phyloP scores from a whole-genome alignment of 1,284 basidiomycete genomes.

The Tylopilus orsonianus region DNA sequence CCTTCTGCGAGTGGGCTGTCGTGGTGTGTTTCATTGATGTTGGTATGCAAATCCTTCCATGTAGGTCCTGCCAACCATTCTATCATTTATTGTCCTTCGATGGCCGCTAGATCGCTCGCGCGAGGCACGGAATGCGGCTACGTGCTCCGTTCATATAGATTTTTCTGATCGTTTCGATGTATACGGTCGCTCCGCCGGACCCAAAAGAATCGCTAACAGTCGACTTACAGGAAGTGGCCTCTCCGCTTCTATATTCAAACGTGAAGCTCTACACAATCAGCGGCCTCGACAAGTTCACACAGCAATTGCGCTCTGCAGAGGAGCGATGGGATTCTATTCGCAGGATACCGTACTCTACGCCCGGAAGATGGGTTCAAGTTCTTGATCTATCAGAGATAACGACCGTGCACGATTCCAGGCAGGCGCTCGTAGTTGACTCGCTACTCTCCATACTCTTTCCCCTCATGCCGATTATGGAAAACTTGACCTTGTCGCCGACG shows the following conservation, averaged over 20 bases:
- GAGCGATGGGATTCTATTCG: constrained; percentile 83
- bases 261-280: constrained; percentile 48
- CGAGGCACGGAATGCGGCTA: constrained; percentile 1
- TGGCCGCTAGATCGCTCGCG: constrained; percentile 1
- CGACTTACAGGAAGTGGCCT: constrained; percentile 56
- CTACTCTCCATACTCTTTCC: constrained; percentile 65
- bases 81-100: constrained; percentile 5
- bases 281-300: constrained; percentile 57
- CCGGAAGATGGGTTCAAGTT: constrained; percentile 78
- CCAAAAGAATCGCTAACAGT: constrained; percentile 18
- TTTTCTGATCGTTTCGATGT: constrained; percentile 2
- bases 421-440: constrained; percentile 55
- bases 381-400: constrained; percentile 66
- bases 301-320: constrained; percentile 60
- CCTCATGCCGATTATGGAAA: constrained; percentile 65
- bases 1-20: constrained; percentile 19
- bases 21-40: constrained; percentile 44
- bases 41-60: constrained; percentile 71
- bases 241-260: constrained; percentile 66
- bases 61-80: constrained; percentile 44
- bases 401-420: constrained; percentile 41
- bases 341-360: constrained; percentile 78
- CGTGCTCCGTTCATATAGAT: background rate
- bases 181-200: background rate
- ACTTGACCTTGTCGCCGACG: constrained; percentile 59